A percentile compares a stretch with the other conserved stretches of the same genome.
Evolutionary conservation across 2,329 filamentous ascomycete genomes (phyloP).

Genomic region (Rosellinia necatrix): DNA sequence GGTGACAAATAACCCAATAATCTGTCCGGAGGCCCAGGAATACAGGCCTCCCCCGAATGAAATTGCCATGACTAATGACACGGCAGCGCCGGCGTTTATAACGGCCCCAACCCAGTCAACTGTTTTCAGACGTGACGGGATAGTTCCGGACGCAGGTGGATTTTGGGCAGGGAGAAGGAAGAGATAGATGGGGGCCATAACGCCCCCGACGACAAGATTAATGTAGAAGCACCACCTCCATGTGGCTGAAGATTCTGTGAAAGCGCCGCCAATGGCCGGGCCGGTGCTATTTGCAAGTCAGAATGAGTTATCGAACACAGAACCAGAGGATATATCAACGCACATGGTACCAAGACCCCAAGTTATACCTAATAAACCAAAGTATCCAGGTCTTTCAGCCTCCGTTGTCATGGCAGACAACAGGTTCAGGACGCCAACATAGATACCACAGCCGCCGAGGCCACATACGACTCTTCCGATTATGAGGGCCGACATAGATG

Average conservation of each 20-base stretch:
- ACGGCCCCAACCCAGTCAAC: conserved; percentile 52
- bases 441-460: conserved; percentile 50
- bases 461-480: conserved; percentile 51
- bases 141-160: conserved; percentile 19
- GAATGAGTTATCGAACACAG: no score
- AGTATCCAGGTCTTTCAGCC: conserved; percentile 34
- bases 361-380: conserved; percentile 28
- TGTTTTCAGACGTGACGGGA: conserved; percentile 33
- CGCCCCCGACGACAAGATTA: conserved; percentile 54
- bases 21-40: conserved; percentile 49
- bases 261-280: conserved; percentile 53
- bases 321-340: no score
- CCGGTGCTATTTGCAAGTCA: no score
- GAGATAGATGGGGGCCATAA: conserved; percentile 41
- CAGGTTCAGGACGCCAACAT: conserved; percentile 40
- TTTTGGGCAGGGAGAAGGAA: conserved; percentile 36
- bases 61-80: conserved; percentile 52
- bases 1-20: conserved; percentile 52
- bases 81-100: conserved; percentile 48
- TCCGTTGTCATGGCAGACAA: conserved; percentile 31
- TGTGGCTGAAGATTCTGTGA: conserved; percentile 43
- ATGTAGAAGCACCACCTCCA: conserved; percentile 59
- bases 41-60: conserved; percentile 56
- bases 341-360: conserved; percentile 54
- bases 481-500: conserved; percentile 53